These are phyloP conservation scores for Pyracantha coccinea DNA, from an alignment of 331 rosid genomes.

Conservation along the genomic window DNA sequence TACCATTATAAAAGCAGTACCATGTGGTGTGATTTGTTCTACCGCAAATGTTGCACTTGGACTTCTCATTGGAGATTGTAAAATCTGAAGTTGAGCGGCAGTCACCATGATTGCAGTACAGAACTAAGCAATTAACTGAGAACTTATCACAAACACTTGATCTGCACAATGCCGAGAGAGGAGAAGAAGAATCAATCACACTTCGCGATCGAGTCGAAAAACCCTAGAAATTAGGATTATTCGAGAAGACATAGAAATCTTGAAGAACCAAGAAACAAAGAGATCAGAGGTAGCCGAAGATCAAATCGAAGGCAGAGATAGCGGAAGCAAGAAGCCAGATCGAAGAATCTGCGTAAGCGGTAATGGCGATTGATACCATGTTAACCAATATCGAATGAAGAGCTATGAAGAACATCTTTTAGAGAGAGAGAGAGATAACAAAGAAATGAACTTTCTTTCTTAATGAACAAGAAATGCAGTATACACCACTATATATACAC, in stretches of 20 bases:
- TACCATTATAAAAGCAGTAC: too few relatives aligned
- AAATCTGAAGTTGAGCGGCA: not conserved
- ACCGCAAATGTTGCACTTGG: not conserved
- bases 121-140: not conserved
- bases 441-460: not conserved
- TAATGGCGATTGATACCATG: too few relatives aligned
- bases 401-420: not conserved
- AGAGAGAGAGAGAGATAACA: not conserved
- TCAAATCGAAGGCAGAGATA: fast-evolving
- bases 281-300: too few relatives aligned
- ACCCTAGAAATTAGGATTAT: not conserved
- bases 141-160: not conserved
- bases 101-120: not conserved
- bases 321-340: too few relatives aligned
- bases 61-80: too few relatives aligned
- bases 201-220: not conserved
- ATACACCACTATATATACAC: not conserved
- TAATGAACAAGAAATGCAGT: fast-evolving
- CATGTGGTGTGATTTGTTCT: too few relatives aligned
- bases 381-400: not conserved
- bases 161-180: not conserved
- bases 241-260: not conserved
- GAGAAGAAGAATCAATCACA: not conserved
- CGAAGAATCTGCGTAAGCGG: too few relatives aligned
- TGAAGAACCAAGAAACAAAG: not conserved